A percentile compares a stretch with the other conserved stretches of the same genome.
Conservation (phyloP, 306 rosid species). For the Malus fusca region DNA sequence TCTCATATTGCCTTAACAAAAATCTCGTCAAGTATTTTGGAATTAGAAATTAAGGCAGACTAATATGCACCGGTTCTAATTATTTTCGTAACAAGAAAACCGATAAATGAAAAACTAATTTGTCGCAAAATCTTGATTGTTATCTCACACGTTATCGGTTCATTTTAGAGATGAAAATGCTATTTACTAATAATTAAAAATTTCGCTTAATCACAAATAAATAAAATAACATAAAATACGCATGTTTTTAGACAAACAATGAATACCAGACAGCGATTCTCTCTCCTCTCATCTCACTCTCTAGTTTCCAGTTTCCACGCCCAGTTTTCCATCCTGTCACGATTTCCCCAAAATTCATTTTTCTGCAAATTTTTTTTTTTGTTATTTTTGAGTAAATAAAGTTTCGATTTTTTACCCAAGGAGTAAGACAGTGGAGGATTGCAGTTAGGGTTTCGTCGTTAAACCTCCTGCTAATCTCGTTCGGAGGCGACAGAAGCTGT, state of each 20-base stretch:
- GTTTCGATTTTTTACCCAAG: background rate
- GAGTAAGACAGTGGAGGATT: background rate
- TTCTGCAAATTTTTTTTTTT: background rate
- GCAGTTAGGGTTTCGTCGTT: constrained; percentile 4
- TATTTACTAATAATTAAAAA: background rate
- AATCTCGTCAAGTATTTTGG: too few species aligned
- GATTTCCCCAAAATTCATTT: background rate
- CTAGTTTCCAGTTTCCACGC: background rate
- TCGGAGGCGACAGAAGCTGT: background rate
- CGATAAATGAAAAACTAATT: too few species aligned
- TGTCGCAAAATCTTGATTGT: too few species aligned
- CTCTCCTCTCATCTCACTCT: too few species aligned
- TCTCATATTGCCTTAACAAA: too few species aligned
- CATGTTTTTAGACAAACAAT: background rate
- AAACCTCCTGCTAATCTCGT: background rate
- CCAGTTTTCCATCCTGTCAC: background rate
- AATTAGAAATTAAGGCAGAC: too few species aligned
- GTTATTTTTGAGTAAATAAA: background rate
- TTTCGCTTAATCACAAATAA: background rate
- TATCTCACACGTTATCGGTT: too few species aligned
- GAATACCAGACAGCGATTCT: background rate
- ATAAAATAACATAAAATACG: background rate
- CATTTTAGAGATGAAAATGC: too few species aligned
- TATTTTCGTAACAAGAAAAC: too few species aligned
- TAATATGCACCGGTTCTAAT: too few species aligned